Percentiles rank a stretch among this genome's conserved stretches.
These are phyloP conservation scores for Phytophthora crassamura DNA, from an alignment of 352 stramenopile species.

Conservation along the genomic window DNA sequence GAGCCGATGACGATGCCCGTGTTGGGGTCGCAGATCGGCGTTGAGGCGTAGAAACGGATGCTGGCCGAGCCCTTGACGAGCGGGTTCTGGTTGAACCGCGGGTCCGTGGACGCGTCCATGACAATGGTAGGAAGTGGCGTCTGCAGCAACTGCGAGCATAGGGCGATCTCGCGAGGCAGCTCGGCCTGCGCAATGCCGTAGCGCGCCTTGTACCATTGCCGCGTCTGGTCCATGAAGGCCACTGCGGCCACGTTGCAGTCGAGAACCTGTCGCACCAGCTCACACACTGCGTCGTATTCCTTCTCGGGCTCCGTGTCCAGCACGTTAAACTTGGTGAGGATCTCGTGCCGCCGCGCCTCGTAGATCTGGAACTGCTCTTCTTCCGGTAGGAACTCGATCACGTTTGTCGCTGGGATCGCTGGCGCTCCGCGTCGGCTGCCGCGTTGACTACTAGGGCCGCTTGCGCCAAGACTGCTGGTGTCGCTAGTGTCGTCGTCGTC, in stretches of 20 bases:
- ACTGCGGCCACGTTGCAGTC: constrained; percentile 70
- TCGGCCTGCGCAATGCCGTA: constrained; percentile 72
- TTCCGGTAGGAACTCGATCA: constrained; percentile 58
- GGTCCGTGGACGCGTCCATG: constrained; percentile 83
- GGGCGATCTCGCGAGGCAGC: constrained; percentile 65
- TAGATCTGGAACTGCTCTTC: constrained; percentile 59
- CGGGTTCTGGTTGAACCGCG: constrained; percentile 85
- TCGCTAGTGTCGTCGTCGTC: constrained; percentile 48
- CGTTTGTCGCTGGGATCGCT: constrained; percentile 24
- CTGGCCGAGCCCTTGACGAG: constrained; percentile 87
- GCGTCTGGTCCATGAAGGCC: constrained; percentile 62
- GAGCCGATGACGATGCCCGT: constrained; percentile 71
- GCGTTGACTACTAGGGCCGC: constrained; percentile 21
- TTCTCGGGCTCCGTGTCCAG: constrained; percentile 49
- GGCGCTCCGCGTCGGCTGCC: constrained; percentile 14
- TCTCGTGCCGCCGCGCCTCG: constrained; percentile 45
- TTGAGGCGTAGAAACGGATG: constrained; percentile 94
- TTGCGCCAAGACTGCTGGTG: constrained; percentile 36
- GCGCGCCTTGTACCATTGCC: constrained; percentile 80
- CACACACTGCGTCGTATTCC: constrained; percentile 81
- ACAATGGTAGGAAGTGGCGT: constrained; percentile 69
- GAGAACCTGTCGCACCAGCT: constrained; percentile 67
- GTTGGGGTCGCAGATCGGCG: constrained; percentile 68
- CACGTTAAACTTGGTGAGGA: constrained; percentile 54
- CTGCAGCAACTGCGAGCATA: constrained; percentile 67